phyloP scores from a whole-genome alignment of 2,329 filamentous ascomycete genomes.

The Metarhizium sp. region DNA sequence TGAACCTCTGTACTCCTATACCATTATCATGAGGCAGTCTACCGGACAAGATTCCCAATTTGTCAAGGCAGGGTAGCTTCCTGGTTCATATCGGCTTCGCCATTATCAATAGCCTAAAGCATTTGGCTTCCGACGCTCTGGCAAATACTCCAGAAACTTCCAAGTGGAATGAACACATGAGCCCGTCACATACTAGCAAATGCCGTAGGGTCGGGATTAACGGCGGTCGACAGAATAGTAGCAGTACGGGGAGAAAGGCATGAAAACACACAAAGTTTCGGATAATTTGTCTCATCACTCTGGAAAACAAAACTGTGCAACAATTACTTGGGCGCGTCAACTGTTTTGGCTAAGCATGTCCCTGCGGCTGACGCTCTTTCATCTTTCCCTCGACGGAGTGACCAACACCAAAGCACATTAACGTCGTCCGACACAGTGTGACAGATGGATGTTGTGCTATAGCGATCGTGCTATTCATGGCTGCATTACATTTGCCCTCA shows the following conservation, averaged over 20 bases:
- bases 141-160: no score
- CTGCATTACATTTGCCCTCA: constrained; percentile 1
- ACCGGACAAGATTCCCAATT: not conserved
- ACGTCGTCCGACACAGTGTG: not conserved
- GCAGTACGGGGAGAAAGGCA: not conserved
- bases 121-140: not conserved
- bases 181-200: not conserved
- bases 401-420: not conserved
- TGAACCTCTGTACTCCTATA: not conserved
- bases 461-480: not conserved
- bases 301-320: not conserved
- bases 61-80: not conserved
- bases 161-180: no score
- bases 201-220: not conserved
- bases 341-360: not conserved
- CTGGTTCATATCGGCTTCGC: not conserved
- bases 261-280: not conserved
- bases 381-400: not conserved
- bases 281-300: not conserved
- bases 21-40: not conserved
- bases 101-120: not conserved
- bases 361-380: not conserved
- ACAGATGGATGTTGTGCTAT: constrained; percentile 1
- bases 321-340: not conserved
- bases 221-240: not conserved